Percentiles rank a stretch among this genome's conserved stretches.
Evolutionary conservation across 257 asterid species (phyloP).

Genomic region (Thymus mandschuricus): DNA sequence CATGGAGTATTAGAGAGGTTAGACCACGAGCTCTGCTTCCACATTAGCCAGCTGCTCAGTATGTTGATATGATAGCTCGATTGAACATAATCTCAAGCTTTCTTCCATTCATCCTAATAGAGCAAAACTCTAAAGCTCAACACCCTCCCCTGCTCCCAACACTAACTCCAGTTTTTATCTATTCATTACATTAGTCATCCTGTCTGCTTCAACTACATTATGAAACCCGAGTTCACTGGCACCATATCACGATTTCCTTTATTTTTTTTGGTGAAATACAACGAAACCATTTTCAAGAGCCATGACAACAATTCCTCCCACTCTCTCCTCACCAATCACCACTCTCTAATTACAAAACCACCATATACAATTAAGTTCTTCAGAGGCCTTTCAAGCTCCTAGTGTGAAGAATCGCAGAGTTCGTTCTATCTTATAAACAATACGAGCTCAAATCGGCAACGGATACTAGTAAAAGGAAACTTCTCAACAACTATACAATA

Average conservation of each 20-base stretch:
- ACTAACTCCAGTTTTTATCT: neutral
- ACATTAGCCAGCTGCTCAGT: neutral
- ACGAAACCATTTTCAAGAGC: neutral
- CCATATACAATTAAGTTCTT: neutral
- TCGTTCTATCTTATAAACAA: neutral
- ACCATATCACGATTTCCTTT: neutral
- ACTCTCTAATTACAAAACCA: conserved; percentile 14
- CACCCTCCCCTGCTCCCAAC: neutral
- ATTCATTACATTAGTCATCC: neutral
- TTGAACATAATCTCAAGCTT: neutral
- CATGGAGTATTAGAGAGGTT: neutral
- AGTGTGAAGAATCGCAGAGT: neutral
- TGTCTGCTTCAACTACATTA: neutral
- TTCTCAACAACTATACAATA: conserved; percentile 14
- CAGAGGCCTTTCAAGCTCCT: neutral
- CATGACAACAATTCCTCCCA: neutral
- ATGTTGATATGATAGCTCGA: neutral
- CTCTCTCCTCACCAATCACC: neutral
- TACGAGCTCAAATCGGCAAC: neutral
- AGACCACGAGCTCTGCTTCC: neutral
- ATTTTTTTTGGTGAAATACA: neutral
- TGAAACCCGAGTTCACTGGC: conserved; percentile 1
- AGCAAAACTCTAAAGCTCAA: conserved; percentile 4
- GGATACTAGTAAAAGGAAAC: neutral
- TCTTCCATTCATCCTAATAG: neutral